A percentile compares a stretch with the other conserved stretches of the same genome.
Evolutionary conservation across 441 rosid genomes (phyloP).

Genomic region (Rhodomyrtus psidioides): DNA sequence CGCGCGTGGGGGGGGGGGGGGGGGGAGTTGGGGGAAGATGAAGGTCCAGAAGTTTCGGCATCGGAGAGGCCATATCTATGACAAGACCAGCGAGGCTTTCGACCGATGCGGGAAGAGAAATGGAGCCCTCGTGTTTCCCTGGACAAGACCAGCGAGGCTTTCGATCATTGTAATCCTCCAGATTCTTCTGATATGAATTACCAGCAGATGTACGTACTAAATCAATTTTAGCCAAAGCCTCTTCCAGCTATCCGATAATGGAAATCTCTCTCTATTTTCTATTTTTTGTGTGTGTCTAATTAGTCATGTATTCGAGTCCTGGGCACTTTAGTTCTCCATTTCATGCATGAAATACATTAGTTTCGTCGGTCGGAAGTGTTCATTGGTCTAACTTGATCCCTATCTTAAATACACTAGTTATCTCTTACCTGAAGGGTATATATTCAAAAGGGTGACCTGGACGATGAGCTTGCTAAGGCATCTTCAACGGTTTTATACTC

Average conservation of each 20-base stretch:
- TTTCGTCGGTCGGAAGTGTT: no score
- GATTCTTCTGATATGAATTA: background rate
- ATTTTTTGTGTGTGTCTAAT: background rate
- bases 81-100: background rate
- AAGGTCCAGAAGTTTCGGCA: background rate
- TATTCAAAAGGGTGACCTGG: no score
- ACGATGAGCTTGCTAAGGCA: no score
- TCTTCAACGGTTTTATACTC: no score
- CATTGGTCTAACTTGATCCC: no score
- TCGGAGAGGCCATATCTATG: background rate
- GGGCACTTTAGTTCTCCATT: background rate
- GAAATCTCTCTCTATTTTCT: background rate
- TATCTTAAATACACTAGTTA: no score
- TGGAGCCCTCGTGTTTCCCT: background rate
- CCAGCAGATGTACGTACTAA: background rate
- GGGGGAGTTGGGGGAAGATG: no score
- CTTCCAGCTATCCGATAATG: background rate
- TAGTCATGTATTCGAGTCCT: background rate
- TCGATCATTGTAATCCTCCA: background rate
- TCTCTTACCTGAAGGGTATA: no score
- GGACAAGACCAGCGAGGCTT: background rate
- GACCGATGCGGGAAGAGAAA: background rate
- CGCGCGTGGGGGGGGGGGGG: no score
- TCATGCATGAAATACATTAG: background rate
- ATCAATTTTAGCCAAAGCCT: background rate